phyloP scores from a whole-genome alignment of 192 early-diverging fungal species.

The Umbelopsis sp. region DNA sequence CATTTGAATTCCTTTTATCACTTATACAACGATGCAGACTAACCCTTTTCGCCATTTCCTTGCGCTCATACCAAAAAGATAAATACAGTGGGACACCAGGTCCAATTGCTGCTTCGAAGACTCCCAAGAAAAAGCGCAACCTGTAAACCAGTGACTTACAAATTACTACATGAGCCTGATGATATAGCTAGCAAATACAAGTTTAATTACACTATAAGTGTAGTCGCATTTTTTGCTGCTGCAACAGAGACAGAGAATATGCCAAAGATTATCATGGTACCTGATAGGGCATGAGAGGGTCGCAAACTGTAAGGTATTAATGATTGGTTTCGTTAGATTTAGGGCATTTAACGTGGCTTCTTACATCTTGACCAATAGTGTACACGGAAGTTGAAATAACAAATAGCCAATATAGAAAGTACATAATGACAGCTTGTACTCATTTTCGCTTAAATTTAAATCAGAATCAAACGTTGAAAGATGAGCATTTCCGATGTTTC shows the following conservation, averaged over 20 bases:
- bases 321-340: background rate
- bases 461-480: slow-evolving; percentile 29
- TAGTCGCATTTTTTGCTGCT: slow-evolving; percentile 20
- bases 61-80: slow-evolving; percentile 32
- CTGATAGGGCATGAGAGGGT: slow-evolving; percentile 27
- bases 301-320: slow-evolving; percentile 12
- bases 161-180: background rate
- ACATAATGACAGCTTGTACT: slow-evolving; percentile 29
- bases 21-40: background rate
- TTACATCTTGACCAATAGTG: slow-evolving; percentile 30
- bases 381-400: slow-evolving; percentile 30
- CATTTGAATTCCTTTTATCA: background rate
- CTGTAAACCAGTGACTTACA: slow-evolving; percentile 6
- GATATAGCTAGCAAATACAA: background rate
- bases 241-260: slow-evolving; percentile 13
- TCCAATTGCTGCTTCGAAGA: slow-evolving; percentile 29
- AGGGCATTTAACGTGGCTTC: background rate
- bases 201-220: background rate
- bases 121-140: slow-evolving; percentile 35
- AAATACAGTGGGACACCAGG: slow-evolving; percentile 25
- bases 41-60: slow-evolving; percentile 28
- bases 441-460: slow-evolving; percentile 29
- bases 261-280: slow-evolving; percentile 38
- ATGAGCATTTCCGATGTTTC: slow-evolving; percentile 36
- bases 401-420: slow-evolving; percentile 37